Evolutionary conservation across 2,329 filamentous ascomycete species (phyloP).

Genomic region (Elsinoe perseae): DNA sequence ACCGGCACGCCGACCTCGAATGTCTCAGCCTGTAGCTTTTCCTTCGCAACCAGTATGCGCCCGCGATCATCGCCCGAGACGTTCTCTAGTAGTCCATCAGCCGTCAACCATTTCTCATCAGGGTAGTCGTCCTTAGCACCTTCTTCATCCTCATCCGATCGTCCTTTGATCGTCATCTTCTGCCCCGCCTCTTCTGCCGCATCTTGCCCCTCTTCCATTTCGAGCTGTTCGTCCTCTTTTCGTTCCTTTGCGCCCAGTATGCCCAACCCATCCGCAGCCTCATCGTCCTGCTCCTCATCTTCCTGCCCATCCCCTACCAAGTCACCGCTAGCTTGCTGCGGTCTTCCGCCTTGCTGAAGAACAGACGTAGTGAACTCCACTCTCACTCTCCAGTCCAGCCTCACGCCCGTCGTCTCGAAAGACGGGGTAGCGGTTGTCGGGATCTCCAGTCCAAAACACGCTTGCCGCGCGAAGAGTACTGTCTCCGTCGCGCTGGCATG

Average conservation of each 20-base stretch:
- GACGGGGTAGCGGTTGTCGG: slow-evolving; percentile 79
- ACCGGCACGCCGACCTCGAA: slow-evolving; percentile 34
- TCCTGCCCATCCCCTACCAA: slow-evolving; percentile 17
- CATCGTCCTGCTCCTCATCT: slow-evolving; percentile 54
- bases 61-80: slow-evolving; percentile 31
- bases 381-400: slow-evolving; percentile 77
- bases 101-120: slow-evolving; percentile 42
- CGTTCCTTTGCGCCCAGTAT: slow-evolving; percentile 55
- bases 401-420: slow-evolving; percentile 83
- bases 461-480: slow-evolving; percentile 68
- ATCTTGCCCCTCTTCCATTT: slow-evolving; percentile 53
- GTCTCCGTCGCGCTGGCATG: slow-evolving; percentile 74
- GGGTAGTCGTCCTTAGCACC: slow-evolving; percentile 62
- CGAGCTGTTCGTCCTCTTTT: slow-evolving; percentile 54
- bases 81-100: slow-evolving; percentile 28
- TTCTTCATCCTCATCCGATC: slow-evolving; percentile 39
- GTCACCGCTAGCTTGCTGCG: slow-evolving; percentile 59
- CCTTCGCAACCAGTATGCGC: slow-evolving; percentile 28
- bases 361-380: slow-evolving; percentile 60
- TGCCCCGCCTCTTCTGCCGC: slow-evolving; percentile 83
- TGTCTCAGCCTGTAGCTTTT: slow-evolving; percentile 29
- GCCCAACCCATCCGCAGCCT: slow-evolving; percentile 65
- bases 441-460: slow-evolving; percentile 76
- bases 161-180: too few species aligned
- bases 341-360: background rate